Base-by-base conservation (phyloP, 139 green algal genomes). In the Closterium sp. region DNA sequence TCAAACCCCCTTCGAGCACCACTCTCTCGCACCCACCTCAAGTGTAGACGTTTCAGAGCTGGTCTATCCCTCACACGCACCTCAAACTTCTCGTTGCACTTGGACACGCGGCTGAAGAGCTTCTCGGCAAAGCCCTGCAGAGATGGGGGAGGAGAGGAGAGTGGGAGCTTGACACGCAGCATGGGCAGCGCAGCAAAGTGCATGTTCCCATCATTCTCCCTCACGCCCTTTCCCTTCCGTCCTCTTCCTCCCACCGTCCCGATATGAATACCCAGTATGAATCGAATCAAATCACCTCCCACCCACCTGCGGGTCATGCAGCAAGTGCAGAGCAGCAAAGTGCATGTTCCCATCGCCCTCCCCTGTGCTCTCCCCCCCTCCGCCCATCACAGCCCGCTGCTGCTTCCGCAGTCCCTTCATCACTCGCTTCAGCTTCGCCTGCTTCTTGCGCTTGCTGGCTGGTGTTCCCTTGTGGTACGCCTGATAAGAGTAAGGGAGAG, bases 251-350 rank as follows among this genome's bases (percentile, higher is more conserved):
- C 38, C 32, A 4, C 32, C 32, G 32, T 38, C 32, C 32, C 4
- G 32, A 38, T 38, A 38, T 38, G 32, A 38, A 38, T 38, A 38
- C 32, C 32, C 32, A 38, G 32, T 70, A 22, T 70, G 45, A 70
- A 19, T 70, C 45, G 45, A 70, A 17, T 70, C 45, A 70, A 70
- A 91, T 38, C 32, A 38, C 32, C 32, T 7, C 32, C 32, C 38
- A 91, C 85, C 22, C 73, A 92, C 95, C 94, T 99, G 97, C n/a
- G 98, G 97, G 95, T 99, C 98, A 88, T 99, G 96, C 87, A 99
- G 95, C 85, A 99, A 95, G 95, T 99, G 97, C 89, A 99, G 93
- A n/a, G 98, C 98, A 24, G 98, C 97, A 94, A 99, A 99, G 90
- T 88, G 94, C 92, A 97, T 96, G 17, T 91, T 70, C 6, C 62